Conservation (phyloP, 2,329 filamentous ascomycete genomes). For the Claviceps sp. region DNA sequence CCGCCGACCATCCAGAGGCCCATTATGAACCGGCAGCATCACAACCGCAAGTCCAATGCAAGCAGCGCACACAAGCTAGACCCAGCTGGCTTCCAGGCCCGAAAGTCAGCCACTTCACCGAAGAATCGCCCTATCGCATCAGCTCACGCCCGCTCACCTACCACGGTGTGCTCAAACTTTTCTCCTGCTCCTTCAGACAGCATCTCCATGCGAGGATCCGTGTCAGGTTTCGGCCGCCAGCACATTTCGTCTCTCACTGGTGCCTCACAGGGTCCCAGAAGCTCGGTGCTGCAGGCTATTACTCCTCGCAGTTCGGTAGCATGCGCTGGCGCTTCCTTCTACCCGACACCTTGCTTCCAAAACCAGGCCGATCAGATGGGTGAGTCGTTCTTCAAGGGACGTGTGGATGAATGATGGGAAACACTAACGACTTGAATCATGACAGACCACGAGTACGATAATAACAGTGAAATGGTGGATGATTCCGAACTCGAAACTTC, state of each 20-base stretch:
- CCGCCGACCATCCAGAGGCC: conserved; percentile 67
- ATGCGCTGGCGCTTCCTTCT: conserved; percentile 44
- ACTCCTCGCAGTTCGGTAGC: conserved; percentile 22
- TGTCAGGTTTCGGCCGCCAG: conserved; percentile 18
- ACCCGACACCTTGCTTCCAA: conserved; percentile 71
- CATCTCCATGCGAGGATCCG: conserved; percentile 29
- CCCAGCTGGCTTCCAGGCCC: conserved; percentile 32
- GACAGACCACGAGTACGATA: conserved; percentile 93
- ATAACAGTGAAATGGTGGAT: conserved; percentile 78
- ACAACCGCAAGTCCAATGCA: conserved; percentile 56
- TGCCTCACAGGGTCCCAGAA: conserved; percentile 13
- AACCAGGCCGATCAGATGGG: conserved; percentile 93
- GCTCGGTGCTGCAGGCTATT: conserved; percentile 23
- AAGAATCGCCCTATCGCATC: conserved; percentile 71
- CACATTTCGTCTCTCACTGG: conserved; percentile 17
- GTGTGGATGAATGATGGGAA: conserved; percentile 34
- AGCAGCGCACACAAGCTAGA: conserved; percentile 66
- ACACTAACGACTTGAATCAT: conserved; percentile 45
- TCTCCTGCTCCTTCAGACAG: conserved; percentile 33
- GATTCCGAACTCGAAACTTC: conserved; percentile 61
- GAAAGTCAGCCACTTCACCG: conserved; percentile 48
- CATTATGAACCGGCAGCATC: conserved; percentile 70
- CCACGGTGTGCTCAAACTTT: conserved; percentile 32
- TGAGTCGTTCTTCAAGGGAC: conserved; percentile 44
- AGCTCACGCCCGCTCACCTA: conserved; percentile 54